Evolutionary conservation across 1,284 basidiomycete species (phyloP), one percentile per base, ranked within the genome.

Genomic region (Cutaneotrichosporon spelunceum): DNA sequence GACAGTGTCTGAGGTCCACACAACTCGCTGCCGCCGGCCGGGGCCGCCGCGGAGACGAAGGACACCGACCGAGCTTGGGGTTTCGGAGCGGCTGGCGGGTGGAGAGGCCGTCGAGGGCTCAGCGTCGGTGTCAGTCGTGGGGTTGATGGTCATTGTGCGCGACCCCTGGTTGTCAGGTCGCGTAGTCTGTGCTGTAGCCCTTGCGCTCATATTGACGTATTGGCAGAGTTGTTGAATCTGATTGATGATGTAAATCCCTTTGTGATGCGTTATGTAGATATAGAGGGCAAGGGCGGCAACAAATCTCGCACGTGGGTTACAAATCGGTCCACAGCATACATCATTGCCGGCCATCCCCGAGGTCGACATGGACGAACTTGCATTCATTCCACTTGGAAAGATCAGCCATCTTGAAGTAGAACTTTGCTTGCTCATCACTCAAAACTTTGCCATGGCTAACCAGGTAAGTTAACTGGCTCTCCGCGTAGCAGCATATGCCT

Each of bases 1-100:
- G 0, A 82, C 70, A 1, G 79, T 79, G 33, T 75, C 79, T 2
- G 80, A 72, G 2, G 69, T 70, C 80, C 80, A 82, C 48, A 75
- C 70, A 1, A 82, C 81, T 24, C 71, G 65, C 42, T 69, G 72
- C 2, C 71, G 63, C 9, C 70, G 67, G 13, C 64, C 27, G 0
- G 74, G 74, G 5, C 69, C 75, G 3, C 79, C 80, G 11, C 80
- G 66, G 9, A 81, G 60, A 24, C 72, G 71, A 16, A 81, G 59
- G 0, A 75, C 71, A 13, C 78, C 77, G 3, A 71, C 62, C 16
- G 61, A 39, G 49, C 57, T 53, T 21, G 66, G 48, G 24, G 66
- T 65, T n/a, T 55, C 39, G 36, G 58, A 61, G 29, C 64, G 49
- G 21, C 53, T 57, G 19, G 21, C 9, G 21, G 45, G 26, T n/a